Conservation (phyloP, 2,329 filamentous ascomycete genomes). For the Aspergillus pseudoglaucus region DNA sequence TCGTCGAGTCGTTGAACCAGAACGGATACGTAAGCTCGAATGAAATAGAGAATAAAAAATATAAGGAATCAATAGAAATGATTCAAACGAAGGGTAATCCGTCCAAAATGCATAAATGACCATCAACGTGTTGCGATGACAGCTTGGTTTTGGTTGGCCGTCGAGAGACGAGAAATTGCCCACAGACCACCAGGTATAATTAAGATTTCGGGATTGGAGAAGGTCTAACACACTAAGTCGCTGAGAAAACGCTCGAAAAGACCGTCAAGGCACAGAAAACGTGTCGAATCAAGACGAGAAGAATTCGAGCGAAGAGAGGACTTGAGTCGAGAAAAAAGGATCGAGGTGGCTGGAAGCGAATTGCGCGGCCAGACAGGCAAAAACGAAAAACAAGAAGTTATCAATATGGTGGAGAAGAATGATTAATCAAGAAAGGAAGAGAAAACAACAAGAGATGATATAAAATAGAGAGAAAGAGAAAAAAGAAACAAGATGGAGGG, state of each 20-base stretch:
- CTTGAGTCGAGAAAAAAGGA: conserved; percentile 24
- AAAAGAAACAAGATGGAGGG: conserved; percentile 9
- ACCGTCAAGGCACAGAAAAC: conserved; percentile 14
- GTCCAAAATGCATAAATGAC: conserved; percentile 9
- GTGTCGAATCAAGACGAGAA: conserved; percentile 13
- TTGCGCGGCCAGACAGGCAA: conserved; percentile 19
- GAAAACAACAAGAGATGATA: conserved; percentile 12
- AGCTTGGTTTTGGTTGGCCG: conserved; percentile 7
- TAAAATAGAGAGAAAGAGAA: conserved; percentile 6
- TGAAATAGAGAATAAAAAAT: conserved; percentile 1
- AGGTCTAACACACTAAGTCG: conserved; percentile 6
- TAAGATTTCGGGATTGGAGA: conserved; percentile 10
- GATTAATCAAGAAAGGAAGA: conserved; percentile 11
- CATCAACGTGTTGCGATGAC: conserved; percentile 4
- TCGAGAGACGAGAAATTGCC: conserved; percentile 5
- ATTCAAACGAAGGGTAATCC: conserved; percentile 7
- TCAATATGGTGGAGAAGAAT: conserved; percentile 22
- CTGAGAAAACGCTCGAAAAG: conserved; percentile 11
- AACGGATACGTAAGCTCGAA: conserved; percentile 16
- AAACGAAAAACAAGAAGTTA: conserved; percentile 12
- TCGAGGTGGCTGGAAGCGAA: conserved; percentile 32
- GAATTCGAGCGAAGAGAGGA: conserved; percentile 11
- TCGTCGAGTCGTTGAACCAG: conserved; percentile 8
- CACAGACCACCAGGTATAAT: conserved; percentile 9
- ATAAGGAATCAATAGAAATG: conserved; percentile 3